Base-by-base conservation (phyloP, 192 early-diverging fungal genomes). In the Rhizoclosmatium sp. region DNA sequence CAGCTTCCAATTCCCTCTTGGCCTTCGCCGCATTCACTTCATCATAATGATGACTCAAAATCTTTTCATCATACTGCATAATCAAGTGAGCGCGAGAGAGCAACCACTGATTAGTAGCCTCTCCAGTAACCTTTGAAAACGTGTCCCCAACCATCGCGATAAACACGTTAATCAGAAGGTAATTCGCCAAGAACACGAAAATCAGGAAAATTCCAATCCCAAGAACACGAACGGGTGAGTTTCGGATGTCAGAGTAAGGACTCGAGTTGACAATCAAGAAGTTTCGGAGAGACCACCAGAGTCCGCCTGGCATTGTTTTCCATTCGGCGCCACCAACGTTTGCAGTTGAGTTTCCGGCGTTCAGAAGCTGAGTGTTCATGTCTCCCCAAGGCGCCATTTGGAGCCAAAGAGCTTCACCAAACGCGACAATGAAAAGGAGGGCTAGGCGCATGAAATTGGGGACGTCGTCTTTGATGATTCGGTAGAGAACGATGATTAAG, bases 131-230 rank as follows among this genome's bases (percentile, higher is more conserved):
- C 5, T 40, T 3, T 12, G 23, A n/a, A 46, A 75, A 75, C 44
- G 73, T 64, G 48, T 5, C 60, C 10, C 41, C 19, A 14, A 75
- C 60, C 73, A 75, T 75, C 0, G 73, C 73, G n/a, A 75, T 75
- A 59, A 75, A 75, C 9, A 75, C 56, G 47, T 75, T 75, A 44
- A 75, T 75, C 21, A 75, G 60, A 19, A 75, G 59, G 44, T 62
- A 62, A 44, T 69, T 69, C 59, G 40, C 58, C 21, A 59, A 14
- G 45, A 75, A 75, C 4, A 23, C 16, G 46, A 75, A 75, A 45
- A 75, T 41, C 21, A 65, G 31, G 3, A 65, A 65, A 39, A 65
- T 19, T 4, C 12, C 14, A 65, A 41, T 40, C 10, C 10, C 62
- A 40, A 41, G 23, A 12, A 40, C 10, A 12, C 41, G 23, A 65